Base-by-base conservation (phyloP, 345 rosid species). In the Cochlearia excelsa region DNA sequence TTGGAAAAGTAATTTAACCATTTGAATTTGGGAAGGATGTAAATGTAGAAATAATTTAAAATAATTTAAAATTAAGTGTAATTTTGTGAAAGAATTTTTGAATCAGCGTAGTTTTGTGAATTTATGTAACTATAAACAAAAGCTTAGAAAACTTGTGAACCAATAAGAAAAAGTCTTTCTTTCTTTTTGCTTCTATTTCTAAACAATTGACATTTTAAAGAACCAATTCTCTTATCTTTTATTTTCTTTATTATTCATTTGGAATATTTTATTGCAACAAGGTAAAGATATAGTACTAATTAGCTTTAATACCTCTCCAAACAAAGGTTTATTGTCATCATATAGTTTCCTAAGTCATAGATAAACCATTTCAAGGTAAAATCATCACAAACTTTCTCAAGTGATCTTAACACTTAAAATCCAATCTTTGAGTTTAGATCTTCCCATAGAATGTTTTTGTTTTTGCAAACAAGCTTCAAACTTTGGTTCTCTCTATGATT, bases 281-380 rank as follows among this genome's bases (percentile, higher is more conserved):
- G 45, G 42, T 11, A 56, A 3, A n/a, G 10, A 50, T 49, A 29
- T 57, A 30, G 74, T 69, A 56, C 23, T 16, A 23, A 57, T 9
- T 56, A 46, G 46, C 27, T 49, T 30, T 16, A 16, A 68, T 68
- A 55, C 41, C 39, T 60, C 54, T 53, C 11, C 6, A 4, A 16
- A 4, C 54, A 11, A 27, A 43, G 23, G 61, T 41, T 61, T 48
- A 69, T 55, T 69, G 23, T 47, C 63, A 54, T 54, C 23, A 16
- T 7, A 30, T 31, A 54, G 47, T 31, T 47, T 61, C 30, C 30
- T 54, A 2, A 3, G 30, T 62, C 52, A 54, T 50, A 38, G 3
- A 48, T 16, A 16, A 59, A 70, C 69, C 59, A 1, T 29, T 57
- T 63, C 68, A 48, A 69, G 63, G 68, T 69, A 69, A 63, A 62